Percentiles rank a stretch among this genome's conserved stretches.
Conservation (phyloP, 164 flowering plant species). For the Vitis riparia region DNA sequence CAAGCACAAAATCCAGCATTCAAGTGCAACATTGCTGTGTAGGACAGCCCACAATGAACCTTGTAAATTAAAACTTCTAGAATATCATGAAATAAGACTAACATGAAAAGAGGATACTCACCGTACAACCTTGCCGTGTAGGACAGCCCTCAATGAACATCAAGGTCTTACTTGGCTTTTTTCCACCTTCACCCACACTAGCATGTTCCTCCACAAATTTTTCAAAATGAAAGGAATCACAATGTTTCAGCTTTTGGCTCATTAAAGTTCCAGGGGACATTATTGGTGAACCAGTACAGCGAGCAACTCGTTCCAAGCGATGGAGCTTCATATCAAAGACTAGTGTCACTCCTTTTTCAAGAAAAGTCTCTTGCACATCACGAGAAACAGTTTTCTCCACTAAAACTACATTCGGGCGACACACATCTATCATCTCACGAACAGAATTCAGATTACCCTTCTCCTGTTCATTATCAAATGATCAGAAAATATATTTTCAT, state of each 20-base stretch:
- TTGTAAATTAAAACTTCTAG: not conserved
- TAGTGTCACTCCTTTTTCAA: constrained; percentile 72
- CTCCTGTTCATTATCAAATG: constrained; percentile 46
- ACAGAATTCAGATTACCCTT: constrained; percentile 45
- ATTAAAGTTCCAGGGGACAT: constrained; percentile 45
- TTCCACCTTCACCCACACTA: constrained; percentile 57
- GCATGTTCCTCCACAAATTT: constrained; percentile 76
- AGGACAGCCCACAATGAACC: not conserved
- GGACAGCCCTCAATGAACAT: constrained; percentile 96
- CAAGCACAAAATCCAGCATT: not conserved
- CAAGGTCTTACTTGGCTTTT: constrained; percentile 65
- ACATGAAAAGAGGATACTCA: constrained; percentile 29
- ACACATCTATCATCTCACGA: constrained; percentile 58
- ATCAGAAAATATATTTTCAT: constrained; percentile 16
- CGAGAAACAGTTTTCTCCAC: constrained; percentile 91
- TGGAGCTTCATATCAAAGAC: constrained; percentile 94
- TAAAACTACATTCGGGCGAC: constrained; percentile 79
- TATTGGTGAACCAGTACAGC: constrained; percentile 82
- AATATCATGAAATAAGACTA: too few species aligned
- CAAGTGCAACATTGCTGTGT: not conserved
- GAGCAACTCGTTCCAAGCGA: constrained; percentile 83
- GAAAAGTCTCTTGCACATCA: constrained; percentile 74
- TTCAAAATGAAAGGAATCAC: constrained; percentile 71
- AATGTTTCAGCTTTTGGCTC: constrained; percentile 65
- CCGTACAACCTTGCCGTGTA: constrained; percentile 83